phyloP scores from a whole-genome alignment of 352 stramenopile species.

The Phytophthora hibernalis region DNA sequence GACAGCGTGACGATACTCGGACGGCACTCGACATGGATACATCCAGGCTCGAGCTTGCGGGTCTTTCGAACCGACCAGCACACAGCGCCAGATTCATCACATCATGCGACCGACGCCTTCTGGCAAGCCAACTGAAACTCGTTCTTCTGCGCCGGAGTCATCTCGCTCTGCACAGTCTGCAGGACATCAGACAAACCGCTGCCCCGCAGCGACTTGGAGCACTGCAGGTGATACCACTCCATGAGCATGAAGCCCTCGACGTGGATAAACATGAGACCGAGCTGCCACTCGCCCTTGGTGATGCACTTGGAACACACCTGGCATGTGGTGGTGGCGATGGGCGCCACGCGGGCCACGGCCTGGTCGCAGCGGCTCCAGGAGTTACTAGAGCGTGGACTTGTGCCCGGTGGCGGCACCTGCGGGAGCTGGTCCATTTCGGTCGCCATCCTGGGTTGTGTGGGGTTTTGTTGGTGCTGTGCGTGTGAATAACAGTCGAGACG shows the following conservation, averaged over 20 bases:
- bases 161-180: slow-evolving; percentile 68
- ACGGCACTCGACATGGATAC: slow-evolving; percentile 39
- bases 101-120: slow-evolving; percentile 25
- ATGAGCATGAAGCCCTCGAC: slow-evolving; percentile 90
- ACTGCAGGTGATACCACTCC: slow-evolving; percentile 85
- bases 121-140: slow-evolving; percentile 60
- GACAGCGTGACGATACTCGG: slow-evolving; percentile 20
- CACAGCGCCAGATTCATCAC: too few species aligned
- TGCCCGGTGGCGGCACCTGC: slow-evolving; percentile 34
- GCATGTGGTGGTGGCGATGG: slow-evolving; percentile 79
- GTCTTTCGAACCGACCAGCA: background rate
- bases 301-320: slow-evolving; percentile 76
- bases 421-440: slow-evolving; percentile 54
- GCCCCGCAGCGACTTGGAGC: slow-evolving; percentile 59
- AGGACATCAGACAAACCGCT: slow-evolving; percentile 59
- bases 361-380: slow-evolving; percentile 86
- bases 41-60: background rate
- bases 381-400: slow-evolving; percentile 52
- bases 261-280: slow-evolving; percentile 89
- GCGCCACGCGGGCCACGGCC: slow-evolving; percentile 75
- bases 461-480: background rate
- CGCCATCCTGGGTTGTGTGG: slow-evolving; percentile 39
- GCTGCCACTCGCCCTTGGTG: slow-evolving; percentile 67
- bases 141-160: slow-evolving; percentile 59
- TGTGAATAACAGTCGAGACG: slow-evolving; percentile 19